These are phyloP conservation scores for Diutina siamensis DNA, from an alignment of 1,139 yeast species.

Conservation along the genomic window DNA sequence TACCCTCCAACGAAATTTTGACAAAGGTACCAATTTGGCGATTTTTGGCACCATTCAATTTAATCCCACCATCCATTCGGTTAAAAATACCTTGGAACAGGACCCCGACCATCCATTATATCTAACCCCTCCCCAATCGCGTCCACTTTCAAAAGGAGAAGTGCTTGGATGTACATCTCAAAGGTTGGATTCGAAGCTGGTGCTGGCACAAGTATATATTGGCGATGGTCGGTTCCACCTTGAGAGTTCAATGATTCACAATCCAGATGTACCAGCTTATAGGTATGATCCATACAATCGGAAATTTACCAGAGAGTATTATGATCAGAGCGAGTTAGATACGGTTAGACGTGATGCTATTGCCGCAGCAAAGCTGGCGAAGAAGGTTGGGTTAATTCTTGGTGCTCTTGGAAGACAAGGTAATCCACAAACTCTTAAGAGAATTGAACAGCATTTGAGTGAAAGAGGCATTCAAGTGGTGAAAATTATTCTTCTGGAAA, in stretches of 20 bases:
- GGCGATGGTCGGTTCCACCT: slow-evolving; percentile 97
- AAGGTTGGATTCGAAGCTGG: slow-evolving; percentile 43
- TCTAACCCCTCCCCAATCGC: slow-evolving; percentile 78
- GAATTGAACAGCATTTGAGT: slow-evolving; percentile 43
- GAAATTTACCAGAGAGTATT: slow-evolving; percentile 79
- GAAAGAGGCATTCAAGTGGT: slow-evolving; percentile 57
- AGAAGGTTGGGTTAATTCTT: slow-evolving; percentile 69
- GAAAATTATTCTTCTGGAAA: slow-evolving; percentile 79
- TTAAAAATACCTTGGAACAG: slow-evolving; percentile 45
- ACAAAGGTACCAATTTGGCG: slow-evolving; percentile 51
- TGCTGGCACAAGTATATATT: slow-evolving; percentile 74
- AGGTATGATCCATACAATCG: slow-evolving; percentile 92
- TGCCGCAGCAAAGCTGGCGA: slow-evolving; percentile 42
- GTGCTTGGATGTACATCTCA: slow-evolving; percentile 96
- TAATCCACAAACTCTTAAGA: slow-evolving; percentile 60
- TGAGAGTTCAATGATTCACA: slow-evolving; percentile 95
- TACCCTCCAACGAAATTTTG: slow-evolving; percentile 64
- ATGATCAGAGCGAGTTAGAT: slow-evolving; percentile 77
- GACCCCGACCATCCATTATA: slow-evolving; percentile 42
- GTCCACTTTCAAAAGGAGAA: slow-evolving; percentile 92
- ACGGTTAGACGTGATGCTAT: slow-evolving; percentile 68
- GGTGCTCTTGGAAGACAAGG: slow-evolving; percentile 99
- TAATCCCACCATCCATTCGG: slow-evolving; percentile 83
- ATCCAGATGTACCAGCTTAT: slow-evolving; percentile 84
- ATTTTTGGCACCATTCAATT: slow-evolving; percentile 94